Evolutionary conservation across 257 asterid genomes (phyloP).

Genomic region (Solanum pinnatisectum): DNA sequence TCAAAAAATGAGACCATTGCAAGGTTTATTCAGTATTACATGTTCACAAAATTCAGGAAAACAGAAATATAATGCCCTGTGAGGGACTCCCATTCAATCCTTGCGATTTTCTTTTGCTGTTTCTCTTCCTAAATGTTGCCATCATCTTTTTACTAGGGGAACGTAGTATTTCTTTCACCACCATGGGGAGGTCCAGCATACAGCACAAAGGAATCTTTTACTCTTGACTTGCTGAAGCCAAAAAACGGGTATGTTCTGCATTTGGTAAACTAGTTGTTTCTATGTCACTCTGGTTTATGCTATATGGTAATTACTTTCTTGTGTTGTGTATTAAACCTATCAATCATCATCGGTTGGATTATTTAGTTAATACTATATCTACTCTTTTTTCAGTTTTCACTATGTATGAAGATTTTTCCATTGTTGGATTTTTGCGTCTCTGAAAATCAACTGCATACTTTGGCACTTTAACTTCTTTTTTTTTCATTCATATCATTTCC

Average conservation of each 20-base stretch:
- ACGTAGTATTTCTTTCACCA: constrained; percentile 78
- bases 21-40: not conserved
- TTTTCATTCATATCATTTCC: not conserved
- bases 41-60: not conserved
- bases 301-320: not conserved
- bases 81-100: not conserved
- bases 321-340: not conserved
- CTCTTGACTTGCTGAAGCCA: constrained; percentile 72
- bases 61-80: not conserved
- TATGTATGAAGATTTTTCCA: not conserved
- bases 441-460: not conserved
- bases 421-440: not conserved
- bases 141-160: constrained; percentile 48
- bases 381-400: not conserved
- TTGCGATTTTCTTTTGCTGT: not conserved
- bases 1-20: not conserved
- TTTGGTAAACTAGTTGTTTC: not conserved
- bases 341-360: not conserved
- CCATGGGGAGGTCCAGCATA: constrained; percentile 99
- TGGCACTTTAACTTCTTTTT: not conserved
- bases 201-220: constrained; percentile 30
- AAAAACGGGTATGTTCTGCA: constrained; percentile 59
- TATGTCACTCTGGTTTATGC: not conserved
- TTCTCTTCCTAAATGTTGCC: not conserved
- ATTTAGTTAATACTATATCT: not conserved